These are phyloP conservation scores for Lecanicillium sp. DNA, from an alignment of 2,329 filamentous ascomycete species.

Conservation along the genomic window DNA sequence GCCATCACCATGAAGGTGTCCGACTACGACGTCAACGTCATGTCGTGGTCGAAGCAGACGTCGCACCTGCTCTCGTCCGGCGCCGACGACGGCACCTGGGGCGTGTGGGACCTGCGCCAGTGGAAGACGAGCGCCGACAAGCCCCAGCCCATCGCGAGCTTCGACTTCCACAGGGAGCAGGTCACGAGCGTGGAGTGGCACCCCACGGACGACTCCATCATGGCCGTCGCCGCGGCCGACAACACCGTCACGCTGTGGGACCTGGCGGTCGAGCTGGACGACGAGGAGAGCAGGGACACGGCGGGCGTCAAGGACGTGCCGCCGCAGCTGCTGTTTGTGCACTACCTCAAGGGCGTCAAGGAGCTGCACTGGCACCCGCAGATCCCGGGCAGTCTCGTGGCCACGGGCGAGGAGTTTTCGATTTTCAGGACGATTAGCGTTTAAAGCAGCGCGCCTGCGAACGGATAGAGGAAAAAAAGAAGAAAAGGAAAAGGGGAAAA, in stretches of 20 bases:
- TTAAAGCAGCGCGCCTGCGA: slow-evolving; percentile 39
- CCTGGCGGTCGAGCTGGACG: slow-evolving; percentile 90
- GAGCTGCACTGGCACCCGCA: slow-evolving; percentile 97
- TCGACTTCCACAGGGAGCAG: slow-evolving; percentile 93
- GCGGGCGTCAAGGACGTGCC: slow-evolving; percentile 85
- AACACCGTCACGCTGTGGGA: slow-evolving; percentile 96
- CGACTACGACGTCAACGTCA: slow-evolving; percentile 85
- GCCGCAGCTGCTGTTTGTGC: slow-evolving; percentile 90
- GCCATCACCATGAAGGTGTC: slow-evolving; percentile 83
- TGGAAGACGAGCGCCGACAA: slow-evolving; percentile 66
- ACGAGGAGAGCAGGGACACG: slow-evolving; percentile 90
- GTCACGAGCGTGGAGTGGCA: slow-evolving; percentile 97
- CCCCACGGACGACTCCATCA: slow-evolving; percentile 91
- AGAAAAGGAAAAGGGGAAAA: background rate
- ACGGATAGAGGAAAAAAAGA: too few relatives aligned
- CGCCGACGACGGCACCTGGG: slow-evolving; percentile 90
- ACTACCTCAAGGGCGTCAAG: slow-evolving; percentile 92
- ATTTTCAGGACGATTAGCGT: slow-evolving; percentile 81
- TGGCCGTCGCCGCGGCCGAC: slow-evolving; percentile 86
- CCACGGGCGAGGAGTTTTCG: slow-evolving; percentile 85
- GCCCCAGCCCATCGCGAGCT: slow-evolving; percentile 82
- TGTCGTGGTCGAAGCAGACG: slow-evolving; percentile 89
- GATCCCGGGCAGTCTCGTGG: slow-evolving; percentile 83
- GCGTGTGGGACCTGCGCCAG: slow-evolving; percentile 90
- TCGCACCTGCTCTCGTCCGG: slow-evolving; percentile 86